Conservation (phyloP, 495 filamentous ascomycete genomes). For the Podospora tetraspora region DNA sequence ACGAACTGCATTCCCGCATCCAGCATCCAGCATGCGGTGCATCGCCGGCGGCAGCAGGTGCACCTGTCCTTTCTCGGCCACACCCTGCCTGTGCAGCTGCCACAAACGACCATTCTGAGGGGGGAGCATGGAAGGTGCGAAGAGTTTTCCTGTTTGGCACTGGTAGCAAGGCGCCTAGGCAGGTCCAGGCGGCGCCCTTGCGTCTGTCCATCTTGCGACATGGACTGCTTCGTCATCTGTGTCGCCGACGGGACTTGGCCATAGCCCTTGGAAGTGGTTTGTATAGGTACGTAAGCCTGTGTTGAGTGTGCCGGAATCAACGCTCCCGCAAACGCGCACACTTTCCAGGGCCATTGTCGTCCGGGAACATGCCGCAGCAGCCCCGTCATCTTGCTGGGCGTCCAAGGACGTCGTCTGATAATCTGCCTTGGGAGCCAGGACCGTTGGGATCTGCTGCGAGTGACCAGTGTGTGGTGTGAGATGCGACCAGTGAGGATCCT, state of each 20-base stretch:
- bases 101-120: background rate
- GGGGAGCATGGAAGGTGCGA: background rate
- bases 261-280: background rate
- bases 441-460: background rate
- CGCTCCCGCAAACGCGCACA: background rate
- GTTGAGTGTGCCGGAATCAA: constrained; percentile 6
- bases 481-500: background rate
- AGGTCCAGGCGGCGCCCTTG: background rate
- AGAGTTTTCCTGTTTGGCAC: background rate
- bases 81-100: background rate
- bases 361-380: constrained; percentile 11
- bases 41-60: background rate
- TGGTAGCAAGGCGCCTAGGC: background rate
- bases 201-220: too few species aligned
- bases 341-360: constrained; percentile 2
- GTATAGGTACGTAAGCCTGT: background rate
- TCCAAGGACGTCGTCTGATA: background rate
- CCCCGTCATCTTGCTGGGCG: background rate
- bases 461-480: background rate
- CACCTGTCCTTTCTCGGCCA: constrained; percentile 8
- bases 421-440: background rate
- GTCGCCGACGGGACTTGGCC: background rate
- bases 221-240: background rate
- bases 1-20: background rate
- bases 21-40: background rate